Percentiles rank a stretch among this genome's conserved stretches.
Evolutionary conservation across 1,284 basidiomycete genomes (phyloP).

Genomic region (Lentinula novae-zelandiae): DNA sequence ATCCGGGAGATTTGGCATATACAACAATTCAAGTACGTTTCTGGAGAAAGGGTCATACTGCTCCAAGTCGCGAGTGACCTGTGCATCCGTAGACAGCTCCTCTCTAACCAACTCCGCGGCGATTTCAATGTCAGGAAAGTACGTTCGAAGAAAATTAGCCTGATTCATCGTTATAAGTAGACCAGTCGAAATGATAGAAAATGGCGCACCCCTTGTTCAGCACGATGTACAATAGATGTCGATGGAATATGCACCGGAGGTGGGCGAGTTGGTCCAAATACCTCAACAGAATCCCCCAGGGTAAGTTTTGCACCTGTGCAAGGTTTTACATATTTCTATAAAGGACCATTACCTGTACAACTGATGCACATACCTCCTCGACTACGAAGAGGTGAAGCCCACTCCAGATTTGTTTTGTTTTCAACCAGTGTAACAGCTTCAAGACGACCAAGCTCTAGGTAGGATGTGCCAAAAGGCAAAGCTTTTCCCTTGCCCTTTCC

Average conservation of each 20-base stretch:
- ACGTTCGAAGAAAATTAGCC: conserved; percentile 66
- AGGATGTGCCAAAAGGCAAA: conserved; percentile 40
- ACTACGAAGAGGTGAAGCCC: conserved; percentile 42
- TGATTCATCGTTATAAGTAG: conserved; percentile 22
- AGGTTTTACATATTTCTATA: neutral
- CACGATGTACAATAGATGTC: conserved; percentile 38
- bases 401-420: conserved; percentile 41
- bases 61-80: conserved; percentile 27
- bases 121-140: conserved; percentile 70
- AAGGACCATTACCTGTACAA: neutral
- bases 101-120: conserved; percentile 57
- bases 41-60: conserved; percentile 55
- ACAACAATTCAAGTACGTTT: conserved; percentile 40
- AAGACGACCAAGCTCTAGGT: conserved; percentile 51
- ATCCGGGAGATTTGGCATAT: conserved; percentile 24
- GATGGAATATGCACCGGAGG: conserved; percentile 26
- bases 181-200: neutral
- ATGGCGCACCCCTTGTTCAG: conserved; percentile 58
- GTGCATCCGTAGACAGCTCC: conserved; percentile 45
- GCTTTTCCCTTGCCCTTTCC: conserved; percentile 26
- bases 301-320: conserved; percentile 10
- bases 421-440: conserved; percentile 50
- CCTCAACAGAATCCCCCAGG: conserved; percentile 30
- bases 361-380: conserved; percentile 20
- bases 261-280: conserved; percentile 56